Base-by-base conservation (phyloP, 495 filamentous ascomycete species). In the Xylaria intraflava region DNA sequence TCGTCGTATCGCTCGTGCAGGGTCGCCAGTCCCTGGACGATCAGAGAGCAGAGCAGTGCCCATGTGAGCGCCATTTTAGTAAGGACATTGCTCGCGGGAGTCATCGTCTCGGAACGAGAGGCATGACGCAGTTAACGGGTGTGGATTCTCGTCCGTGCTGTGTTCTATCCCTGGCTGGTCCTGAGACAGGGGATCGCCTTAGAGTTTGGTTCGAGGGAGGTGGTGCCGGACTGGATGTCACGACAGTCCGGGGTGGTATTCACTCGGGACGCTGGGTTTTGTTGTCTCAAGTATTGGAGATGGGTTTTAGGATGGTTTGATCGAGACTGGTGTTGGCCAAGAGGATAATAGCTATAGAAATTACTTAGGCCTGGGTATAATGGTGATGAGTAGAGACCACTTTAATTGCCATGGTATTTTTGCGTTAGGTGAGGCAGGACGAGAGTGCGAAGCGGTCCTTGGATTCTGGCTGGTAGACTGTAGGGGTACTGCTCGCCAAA, bases 1-100 rank as follows among this genome's bases (percentile, higher is more conserved):
- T 64, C 60, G 40, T 66, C 64, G 57, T 66, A 66, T 24, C 51
- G 58, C 51, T 55, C 35, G 14, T 43, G 11, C 17, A 20, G 16
- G 11, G 35, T 36, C n/a, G 29, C 35, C 30, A 53, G 33, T 7
- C 23, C 33, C 46, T 33, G n/a, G 0, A 42, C 14, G 8, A 29
- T 33, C 3, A 55, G 22, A 6, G 36, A 38, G 44, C 52, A 55
- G 27, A 55, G 19, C 44, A 55, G 20, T 16, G 45, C 26, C 52
- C 39, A 12, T 20, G 17, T 26, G 20, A 23, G 7, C 27, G 45
- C 36, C 52, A 55, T 55, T 53, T 11, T 24, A 6, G 46, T 12
- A 23, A 11, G 9, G 42, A 16, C 51, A 53, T 53, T 31, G 10
- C 33, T 46, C 26, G 33, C 26, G 12, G 7, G 23, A 14, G 14